Evolutionary conservation across 116 monocot species (phyloP), one percentile per base, ranked within the genome.

Genomic region (Zostera marina): DNA sequence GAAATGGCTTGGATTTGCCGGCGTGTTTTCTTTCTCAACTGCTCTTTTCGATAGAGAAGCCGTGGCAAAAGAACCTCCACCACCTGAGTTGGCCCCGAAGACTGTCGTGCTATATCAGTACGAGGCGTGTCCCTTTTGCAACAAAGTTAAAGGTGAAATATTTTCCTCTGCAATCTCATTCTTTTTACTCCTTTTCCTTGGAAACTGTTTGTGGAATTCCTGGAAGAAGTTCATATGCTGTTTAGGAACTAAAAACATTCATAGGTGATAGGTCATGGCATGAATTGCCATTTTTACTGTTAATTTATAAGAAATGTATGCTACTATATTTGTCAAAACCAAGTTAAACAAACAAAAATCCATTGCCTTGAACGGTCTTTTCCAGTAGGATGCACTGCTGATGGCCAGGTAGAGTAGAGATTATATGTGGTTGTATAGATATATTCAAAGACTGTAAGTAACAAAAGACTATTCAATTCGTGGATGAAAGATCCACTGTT

Each of bases 61-160:
- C 19, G 85, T 74, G 65, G 90, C 96, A 23, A 88, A 94, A 69
- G 84, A 85, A 64, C 81, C 74, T 3, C 75, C 67, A 0, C 26
- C 61, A 13, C 26, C 59, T 1, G 80, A 80, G 22, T 46, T 81
- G 23, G 8, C 83, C 8, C 96, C 96, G 5, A 74, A 82, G 51
- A 78, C 85, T 4, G 85, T 88, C 45, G 82, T 96, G 12, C 67
- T 96, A 8, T 96, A 89, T 58, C 96, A 96, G 72, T 96, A 89
- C 70, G 82, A 96, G 66, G 85, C 96, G 17, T 96, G 96, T 55
- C 94, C 96, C 9, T 96, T 96, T 76, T 96, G 96, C 74, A 96
- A 96, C 72, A 96, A 96, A 66, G 96, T 96, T 17, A 96, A 83
- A 96, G 96, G 96, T 96, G 24, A 1, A 14, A 8, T 47, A 22